These are phyloP conservation scores for Coniferiporia weirii DNA, from an alignment of 1,284 basidiomycete genomes.

Conservation along the genomic window DNA sequence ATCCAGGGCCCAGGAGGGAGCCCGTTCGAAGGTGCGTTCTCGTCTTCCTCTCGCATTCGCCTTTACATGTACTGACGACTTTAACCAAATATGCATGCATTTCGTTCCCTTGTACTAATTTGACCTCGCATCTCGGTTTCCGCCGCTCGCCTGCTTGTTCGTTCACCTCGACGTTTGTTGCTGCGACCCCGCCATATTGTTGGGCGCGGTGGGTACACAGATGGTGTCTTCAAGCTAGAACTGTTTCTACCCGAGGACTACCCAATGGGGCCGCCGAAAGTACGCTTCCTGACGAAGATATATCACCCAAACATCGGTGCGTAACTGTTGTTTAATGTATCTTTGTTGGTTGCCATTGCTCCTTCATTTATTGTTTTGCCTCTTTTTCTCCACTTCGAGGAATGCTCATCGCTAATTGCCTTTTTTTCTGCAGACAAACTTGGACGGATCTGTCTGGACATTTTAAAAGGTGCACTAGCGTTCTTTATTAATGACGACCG, in stretches of 20 bases:
- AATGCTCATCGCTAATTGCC: background rate
- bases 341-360: constrained; percentile 1
- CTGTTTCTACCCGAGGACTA: constrained; percentile 98
- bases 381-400: background rate
- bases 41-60: background rate
- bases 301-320: constrained; percentile 99
- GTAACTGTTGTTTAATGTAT: constrained; percentile 22
- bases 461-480: constrained; percentile 74
- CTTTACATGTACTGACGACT: background rate
- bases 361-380: background rate
- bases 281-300: constrained; percentile 98
- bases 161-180: background rate
- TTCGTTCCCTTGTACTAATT: background rate
- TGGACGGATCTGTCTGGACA: constrained; percentile 96
- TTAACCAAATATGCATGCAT: background rate
- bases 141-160: background rate
- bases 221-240: constrained; percentile 91
- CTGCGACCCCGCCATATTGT: background rate
- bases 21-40: constrained; percentile 85
- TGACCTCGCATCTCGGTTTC: background rate
- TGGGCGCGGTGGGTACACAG: constrained; percentile 35
- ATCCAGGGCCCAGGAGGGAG: constrained; percentile 92
- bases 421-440: constrained; percentile 77
- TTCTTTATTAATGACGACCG: constrained; percentile 1
- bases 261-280: constrained; percentile 98